phyloP scores from a whole-genome alignment of 2,329 filamentous ascomycete species.

The Hirsutella thompsonii region DNA sequence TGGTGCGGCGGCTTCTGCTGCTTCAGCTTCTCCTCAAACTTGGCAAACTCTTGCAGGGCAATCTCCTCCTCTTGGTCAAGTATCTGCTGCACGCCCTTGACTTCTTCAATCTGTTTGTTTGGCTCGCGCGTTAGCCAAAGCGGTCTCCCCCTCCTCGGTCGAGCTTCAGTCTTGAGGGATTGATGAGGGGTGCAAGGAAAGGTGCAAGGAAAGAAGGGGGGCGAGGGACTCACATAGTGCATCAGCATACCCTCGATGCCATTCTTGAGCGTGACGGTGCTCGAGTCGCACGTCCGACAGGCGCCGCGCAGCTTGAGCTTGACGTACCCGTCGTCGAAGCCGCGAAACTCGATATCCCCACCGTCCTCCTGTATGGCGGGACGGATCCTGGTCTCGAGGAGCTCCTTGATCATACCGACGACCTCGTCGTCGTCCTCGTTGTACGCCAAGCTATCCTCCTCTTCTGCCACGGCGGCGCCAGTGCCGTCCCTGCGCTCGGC shows the following conservation, averaged over 20 bases:
- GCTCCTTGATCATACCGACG: slow-evolving; percentile 96
- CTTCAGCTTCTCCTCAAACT: slow-evolving; percentile 76
- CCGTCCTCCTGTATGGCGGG: slow-evolving; percentile 96
- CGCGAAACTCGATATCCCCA: slow-evolving; percentile 90
- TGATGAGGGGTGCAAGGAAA: too few species aligned
- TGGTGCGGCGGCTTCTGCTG: slow-evolving; percentile 31
- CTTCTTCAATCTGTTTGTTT: slow-evolving; percentile 98
- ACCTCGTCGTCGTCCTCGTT: slow-evolving; percentile 89
- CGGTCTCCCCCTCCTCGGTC: background rate
- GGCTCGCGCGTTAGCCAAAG: slow-evolving; percentile 4
- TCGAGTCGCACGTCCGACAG: slow-evolving; percentile 91
- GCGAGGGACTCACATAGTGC: slow-evolving; percentile 67
- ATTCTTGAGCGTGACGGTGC: slow-evolving; percentile 92
- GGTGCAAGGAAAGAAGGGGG: too few species aligned
- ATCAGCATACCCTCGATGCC: slow-evolving; percentile 98
- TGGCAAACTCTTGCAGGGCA: slow-evolving; percentile 75
- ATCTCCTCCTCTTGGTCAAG: slow-evolving; percentile 87
- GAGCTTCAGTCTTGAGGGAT: too few species aligned
- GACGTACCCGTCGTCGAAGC: slow-evolving; percentile 76
- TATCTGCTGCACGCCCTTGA: slow-evolving; percentile 83
- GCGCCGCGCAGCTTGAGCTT: slow-evolving; percentile 78
- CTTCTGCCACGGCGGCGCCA: slow-evolving; percentile 23
- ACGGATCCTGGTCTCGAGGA: slow-evolving; percentile 86
- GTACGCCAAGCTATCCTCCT: slow-evolving; percentile 64
- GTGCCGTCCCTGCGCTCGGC: slow-evolving; percentile 46